Percentiles rank a stretch among this genome's conserved stretches.
Conservation (phyloP, 805 yeast species). For the Danielozyma ontarioensis region DNA sequence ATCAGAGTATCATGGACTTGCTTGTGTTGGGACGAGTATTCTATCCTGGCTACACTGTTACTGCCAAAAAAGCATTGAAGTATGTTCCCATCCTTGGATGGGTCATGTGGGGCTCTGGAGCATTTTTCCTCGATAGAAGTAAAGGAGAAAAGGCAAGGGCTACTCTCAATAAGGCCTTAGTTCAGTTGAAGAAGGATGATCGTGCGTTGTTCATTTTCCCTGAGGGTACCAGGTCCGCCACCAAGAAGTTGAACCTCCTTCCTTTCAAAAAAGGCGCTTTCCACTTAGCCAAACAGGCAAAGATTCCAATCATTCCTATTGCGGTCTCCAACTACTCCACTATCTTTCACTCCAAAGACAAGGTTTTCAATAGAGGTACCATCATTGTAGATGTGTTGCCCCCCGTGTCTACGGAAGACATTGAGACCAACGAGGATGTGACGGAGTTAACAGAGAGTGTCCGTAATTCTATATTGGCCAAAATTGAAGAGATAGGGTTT, state of each 20-base stretch:
- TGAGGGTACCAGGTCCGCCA: constrained; percentile 92
- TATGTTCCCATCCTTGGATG: constrained; percentile 91
- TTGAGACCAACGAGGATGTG: constrained; percentile 65
- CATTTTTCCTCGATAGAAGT: constrained; percentile 84
- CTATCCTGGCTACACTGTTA: constrained; percentile 85
- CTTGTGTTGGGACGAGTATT: constrained; percentile 75
- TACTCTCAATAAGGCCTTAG: constrained; percentile 68
- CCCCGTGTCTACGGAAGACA: constrained; percentile 68
- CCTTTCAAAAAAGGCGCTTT: constrained; percentile 98
- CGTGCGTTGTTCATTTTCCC: constrained; percentile 89
- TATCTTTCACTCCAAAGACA: constrained; percentile 54
- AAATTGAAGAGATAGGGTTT: constrained; percentile 39
- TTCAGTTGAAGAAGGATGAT: constrained; percentile 52
- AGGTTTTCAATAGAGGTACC: constrained; percentile 71
- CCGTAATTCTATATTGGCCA: constrained; percentile 51
- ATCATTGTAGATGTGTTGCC: constrained; percentile 75
- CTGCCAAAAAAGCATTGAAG: constrained; percentile 82
- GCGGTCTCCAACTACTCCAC: constrained; percentile 84
- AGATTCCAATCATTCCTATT: constrained; percentile 82
- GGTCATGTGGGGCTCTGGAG: constrained; percentile 91
- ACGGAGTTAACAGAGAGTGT: constrained; percentile 52
- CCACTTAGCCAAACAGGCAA: constrained; percentile 92
- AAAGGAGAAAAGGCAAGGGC: constrained; percentile 69
- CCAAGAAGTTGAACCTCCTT: constrained; percentile 59
- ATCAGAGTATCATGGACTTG: constrained; percentile 86